Conservation (phyloP, 768 basidiomycete species). For the Mycena capillaripes region DNA sequence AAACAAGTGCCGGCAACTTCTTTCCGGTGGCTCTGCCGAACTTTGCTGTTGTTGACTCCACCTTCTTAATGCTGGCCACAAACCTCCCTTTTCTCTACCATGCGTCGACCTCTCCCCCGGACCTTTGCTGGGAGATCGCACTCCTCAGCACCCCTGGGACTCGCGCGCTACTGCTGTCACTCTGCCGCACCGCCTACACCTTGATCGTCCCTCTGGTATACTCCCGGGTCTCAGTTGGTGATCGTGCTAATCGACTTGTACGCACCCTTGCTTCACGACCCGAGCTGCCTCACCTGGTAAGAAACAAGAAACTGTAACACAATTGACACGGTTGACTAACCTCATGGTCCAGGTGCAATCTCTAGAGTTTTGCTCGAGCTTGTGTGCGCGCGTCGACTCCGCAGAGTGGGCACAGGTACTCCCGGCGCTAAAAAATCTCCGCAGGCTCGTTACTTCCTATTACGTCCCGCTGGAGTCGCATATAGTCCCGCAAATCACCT, state of each 20-base stretch:
- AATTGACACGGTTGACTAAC: background rate
- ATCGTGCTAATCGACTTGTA: background rate
- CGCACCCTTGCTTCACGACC: background rate
- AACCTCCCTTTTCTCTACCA: background rate
- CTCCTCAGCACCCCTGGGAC: background rate
- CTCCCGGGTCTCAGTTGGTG: background rate
- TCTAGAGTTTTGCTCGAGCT: background rate
- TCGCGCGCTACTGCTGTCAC: background rate
- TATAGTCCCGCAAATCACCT: background rate
- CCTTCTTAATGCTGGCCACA: background rate
- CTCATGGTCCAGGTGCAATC: background rate
- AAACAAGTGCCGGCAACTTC: no score
- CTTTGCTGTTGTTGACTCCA: background rate
- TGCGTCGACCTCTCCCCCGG: background rate
- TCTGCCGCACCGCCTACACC: background rate
- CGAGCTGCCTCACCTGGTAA: background rate
- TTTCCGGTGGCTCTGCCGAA: background rate
- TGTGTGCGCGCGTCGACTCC: background rate
- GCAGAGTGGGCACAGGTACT: background rate
- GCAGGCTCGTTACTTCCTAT: background rate
- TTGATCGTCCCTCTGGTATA: background rate
- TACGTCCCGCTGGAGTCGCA: background rate
- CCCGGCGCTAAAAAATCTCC: background rate
- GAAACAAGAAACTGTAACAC: background rate
- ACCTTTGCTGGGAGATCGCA: background rate